Percentiles rank a stretch among this genome's conserved stretches.
Evolutionary conservation across 2,329 filamentous ascomycete genomes (phyloP).

Genomic region (Neopestalotiopsis clavispora): DNA sequence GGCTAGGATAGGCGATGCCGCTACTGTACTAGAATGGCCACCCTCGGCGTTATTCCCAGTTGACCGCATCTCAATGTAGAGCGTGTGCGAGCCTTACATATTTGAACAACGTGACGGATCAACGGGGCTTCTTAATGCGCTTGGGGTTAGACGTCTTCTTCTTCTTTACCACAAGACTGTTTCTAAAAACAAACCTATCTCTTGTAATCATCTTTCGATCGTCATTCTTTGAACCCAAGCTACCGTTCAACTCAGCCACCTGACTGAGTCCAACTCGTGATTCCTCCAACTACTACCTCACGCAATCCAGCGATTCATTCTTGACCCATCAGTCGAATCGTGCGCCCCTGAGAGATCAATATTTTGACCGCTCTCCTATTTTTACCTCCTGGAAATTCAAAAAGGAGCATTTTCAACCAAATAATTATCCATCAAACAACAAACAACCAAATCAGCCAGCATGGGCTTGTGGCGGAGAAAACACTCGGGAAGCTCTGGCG

Average conservation of each 20-base stretch:
- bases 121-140: background rate
- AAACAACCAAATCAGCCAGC: background rate
- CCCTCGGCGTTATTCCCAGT: constrained; percentile 1
- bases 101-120: background rate
- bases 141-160: background rate
- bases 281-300: no score
- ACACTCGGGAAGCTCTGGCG: constrained; percentile 27
- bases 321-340: no score
- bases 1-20: background rate
- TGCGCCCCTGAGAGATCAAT: background rate
- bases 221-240: no score
- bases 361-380: background rate
- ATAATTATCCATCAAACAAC: background rate
- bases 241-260: no score
- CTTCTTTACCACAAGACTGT: background rate
- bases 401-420: background rate
- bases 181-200: background rate
- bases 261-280: no score
- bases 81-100: constrained; percentile 1
- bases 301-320: no score
- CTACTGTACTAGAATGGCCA: background rate
- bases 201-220: background rate
- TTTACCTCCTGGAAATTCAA: background rate
- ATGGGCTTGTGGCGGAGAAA: constrained; percentile 30
- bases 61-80: background rate